phyloP scores from a whole-genome alignment of 306 rosid genomes.

The Cicer chorassanicum region DNA sequence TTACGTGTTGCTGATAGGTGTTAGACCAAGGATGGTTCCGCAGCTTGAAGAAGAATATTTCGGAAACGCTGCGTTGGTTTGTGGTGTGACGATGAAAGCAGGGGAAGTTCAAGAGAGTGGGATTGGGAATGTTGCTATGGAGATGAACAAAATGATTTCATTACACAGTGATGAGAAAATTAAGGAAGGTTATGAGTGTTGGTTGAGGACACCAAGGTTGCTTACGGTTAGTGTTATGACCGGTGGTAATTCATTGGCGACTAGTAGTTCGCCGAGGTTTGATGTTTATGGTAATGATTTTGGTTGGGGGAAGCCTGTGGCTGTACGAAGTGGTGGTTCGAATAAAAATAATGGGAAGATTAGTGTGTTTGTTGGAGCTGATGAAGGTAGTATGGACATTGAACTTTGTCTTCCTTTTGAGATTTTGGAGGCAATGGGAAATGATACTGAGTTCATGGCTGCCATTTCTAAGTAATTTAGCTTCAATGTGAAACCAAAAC shows the following conservation, averaged over 20 bases:
- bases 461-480: not conserved
- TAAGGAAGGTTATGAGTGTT: constrained; percentile 11
- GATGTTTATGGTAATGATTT: constrained; percentile 56
- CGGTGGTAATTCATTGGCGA: not conserved
- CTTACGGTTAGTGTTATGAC: accelerated
- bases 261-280: constrained; percentile 53
- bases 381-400: constrained; percentile 55
- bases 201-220: constrained; percentile 45
- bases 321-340: constrained; percentile 48
- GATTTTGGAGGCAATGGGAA: constrained; percentile 48
- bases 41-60: constrained; percentile 44
- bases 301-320: constrained; percentile 55
- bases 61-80: constrained; percentile 28
- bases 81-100: constrained; percentile 20
- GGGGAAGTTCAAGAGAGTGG: constrained; percentile 46
- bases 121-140: constrained; percentile 48
- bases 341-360: constrained; percentile 47
- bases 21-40: constrained; percentile 47
- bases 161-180: constrained; percentile 36
- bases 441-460: constrained; percentile 42
- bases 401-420: constrained; percentile 46
- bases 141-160: constrained; percentile 47
- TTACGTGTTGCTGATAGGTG: not conserved
- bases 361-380: constrained; percentile 45
- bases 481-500: no score